Percentiles rank a stretch among this genome's conserved stretches.
Conservation (phyloP, 768 basidiomycete genomes). For the Lyophyllum decastes region DNA sequence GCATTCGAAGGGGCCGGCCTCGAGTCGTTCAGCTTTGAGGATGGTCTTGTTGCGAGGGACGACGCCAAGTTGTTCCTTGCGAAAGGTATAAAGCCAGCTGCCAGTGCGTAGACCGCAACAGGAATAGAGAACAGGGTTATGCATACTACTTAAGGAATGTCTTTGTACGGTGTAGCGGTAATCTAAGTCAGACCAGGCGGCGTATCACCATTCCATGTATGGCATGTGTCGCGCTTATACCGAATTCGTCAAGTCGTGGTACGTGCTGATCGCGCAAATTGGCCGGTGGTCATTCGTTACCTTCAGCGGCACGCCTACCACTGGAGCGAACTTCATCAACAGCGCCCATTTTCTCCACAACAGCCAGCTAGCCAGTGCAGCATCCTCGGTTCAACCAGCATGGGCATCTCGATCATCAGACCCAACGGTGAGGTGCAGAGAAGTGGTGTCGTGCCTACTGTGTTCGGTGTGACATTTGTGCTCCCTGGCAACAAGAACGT, state of each 20-base stretch:
- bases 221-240: background rate
- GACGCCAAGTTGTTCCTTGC: constrained; percentile 57
- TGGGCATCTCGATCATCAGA: constrained; percentile 12
- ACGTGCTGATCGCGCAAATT: constrained; percentile 17
- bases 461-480: constrained; percentile 13
- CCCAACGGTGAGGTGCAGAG: constrained; percentile 10
- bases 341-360: constrained; percentile 14
- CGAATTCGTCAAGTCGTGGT: constrained; percentile 16
- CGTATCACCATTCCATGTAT: constrained; percentile 14
- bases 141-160: no score
- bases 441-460: constrained; percentile 11
- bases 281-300: constrained; percentile 18
- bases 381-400: constrained; percentile 14
- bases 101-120: background rate
- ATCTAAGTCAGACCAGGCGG: constrained; percentile 17
- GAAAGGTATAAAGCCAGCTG: constrained; percentile 45
- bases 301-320: constrained; percentile 13
- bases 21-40: constrained; percentile 39
- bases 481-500: constrained; percentile 9
- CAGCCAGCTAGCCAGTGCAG: constrained; percentile 14
- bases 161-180: no score
- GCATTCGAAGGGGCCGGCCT: constrained; percentile 59
- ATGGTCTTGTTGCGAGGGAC: constrained; percentile 29
- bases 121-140: background rate
- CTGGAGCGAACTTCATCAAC: constrained; percentile 16